phyloP scores from a whole-genome alignment of 2,329 filamentous ascomycete genomes.

The Truncatella angustata region DNA sequence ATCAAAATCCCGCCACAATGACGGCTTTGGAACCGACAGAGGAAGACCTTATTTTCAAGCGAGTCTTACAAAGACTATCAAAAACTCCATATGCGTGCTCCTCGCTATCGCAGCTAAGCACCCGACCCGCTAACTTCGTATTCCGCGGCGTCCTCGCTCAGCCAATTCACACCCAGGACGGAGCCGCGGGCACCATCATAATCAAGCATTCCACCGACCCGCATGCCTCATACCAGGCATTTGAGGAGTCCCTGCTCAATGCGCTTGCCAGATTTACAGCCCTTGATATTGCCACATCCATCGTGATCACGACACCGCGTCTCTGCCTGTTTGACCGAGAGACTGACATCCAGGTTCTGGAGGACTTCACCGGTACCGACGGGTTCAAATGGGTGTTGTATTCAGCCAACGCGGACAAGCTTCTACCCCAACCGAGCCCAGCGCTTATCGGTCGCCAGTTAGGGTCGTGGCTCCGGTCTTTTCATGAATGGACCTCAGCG shows the following conservation, averaged over 20 bases:
- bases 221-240: neutral
- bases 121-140: slow-evolving; percentile 39
- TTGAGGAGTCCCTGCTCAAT: neutral
- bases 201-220: neutral
- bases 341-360: neutral
- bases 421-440: neutral
- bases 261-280: neutral
- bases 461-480: slow-evolving; percentile 32
- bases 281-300: neutral
- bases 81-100: slow-evolving; percentile 34
- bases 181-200: neutral
- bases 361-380: neutral
- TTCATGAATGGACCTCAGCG: slow-evolving; percentile 32
- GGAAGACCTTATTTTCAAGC: neutral
- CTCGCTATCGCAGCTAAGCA: slow-evolving; percentile 29
- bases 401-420: neutral
- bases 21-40: neutral
- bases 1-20: neutral
- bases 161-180: neutral
- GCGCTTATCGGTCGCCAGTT: neutral
- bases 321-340: neutral
- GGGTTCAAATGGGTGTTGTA: neutral
- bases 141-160: slow-evolving; percentile 32
- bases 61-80: slow-evolving; percentile 17
- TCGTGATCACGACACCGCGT: neutral